A percentile compares a stretch with the other conserved stretches of the same genome.
phyloP scores from a whole-genome alignment of 352 stramenopile species.

The Globisporangium nodosum region DNA sequence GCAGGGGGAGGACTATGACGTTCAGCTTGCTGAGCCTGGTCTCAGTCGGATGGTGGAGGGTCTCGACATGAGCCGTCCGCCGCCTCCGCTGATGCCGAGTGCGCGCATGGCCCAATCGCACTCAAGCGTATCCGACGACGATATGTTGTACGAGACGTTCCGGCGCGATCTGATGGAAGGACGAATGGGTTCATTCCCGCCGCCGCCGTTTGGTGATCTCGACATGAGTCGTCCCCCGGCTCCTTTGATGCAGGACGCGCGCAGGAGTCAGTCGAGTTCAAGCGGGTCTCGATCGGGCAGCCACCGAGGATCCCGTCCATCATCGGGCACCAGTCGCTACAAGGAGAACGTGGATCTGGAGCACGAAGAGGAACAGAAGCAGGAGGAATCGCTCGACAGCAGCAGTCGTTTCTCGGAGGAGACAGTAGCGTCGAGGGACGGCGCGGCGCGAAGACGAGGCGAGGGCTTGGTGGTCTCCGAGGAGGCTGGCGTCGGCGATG shows the following conservation, averaged over 20 bases:
- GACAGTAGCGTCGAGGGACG: not conserved
- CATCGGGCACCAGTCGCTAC: not conserved
- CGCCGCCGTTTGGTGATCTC: slow-evolving; percentile 28
- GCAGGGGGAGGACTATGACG: slow-evolving; percentile 24
- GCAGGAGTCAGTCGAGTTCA: slow-evolving; percentile 6
- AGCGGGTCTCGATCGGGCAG: slow-evolving; percentile 1
- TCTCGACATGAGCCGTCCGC: slow-evolving; percentile 1
- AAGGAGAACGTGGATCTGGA: not conserved
- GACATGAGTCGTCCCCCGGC: slow-evolving; percentile 35
- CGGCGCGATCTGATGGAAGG: slow-evolving; percentile 9
- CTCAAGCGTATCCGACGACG: slow-evolving; percentile 2
- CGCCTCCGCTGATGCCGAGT: no score
- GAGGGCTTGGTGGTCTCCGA: not conserved
- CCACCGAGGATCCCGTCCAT: not conserved
- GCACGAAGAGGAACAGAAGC: slow-evolving; percentile 27
- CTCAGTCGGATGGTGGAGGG: slow-evolving; percentile 24
- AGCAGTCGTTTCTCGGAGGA: slow-evolving; percentile 6
- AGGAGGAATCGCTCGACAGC: slow-evolving; percentile 9
- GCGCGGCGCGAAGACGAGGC: not conserved
- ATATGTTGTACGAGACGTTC: slow-evolving; percentile 11
- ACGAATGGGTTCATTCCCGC: slow-evolving; percentile 21
- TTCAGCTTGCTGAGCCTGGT: slow-evolving; percentile 26
- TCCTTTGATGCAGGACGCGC: slow-evolving; percentile 1
- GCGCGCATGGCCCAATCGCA: not conserved
- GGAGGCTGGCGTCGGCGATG: not conserved